Conservation (phyloP, 2,329 filamentous ascomycete genomes). For the Cladosporium colombiae region DNA sequence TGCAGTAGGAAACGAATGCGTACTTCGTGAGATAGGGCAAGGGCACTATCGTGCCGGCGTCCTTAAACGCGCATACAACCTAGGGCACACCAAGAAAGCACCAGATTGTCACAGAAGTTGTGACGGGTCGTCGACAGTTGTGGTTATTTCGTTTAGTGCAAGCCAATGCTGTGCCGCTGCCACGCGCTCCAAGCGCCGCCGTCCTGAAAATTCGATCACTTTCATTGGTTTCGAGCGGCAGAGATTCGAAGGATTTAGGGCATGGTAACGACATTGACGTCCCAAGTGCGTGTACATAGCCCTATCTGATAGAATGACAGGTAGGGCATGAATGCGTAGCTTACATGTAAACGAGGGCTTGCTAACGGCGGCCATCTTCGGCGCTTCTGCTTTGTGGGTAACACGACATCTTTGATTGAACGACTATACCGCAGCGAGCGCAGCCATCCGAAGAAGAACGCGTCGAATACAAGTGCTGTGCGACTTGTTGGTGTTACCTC, state of each 20-base stretch:
- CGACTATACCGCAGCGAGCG: not conserved
- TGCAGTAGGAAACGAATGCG: not conserved
- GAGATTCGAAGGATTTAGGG: slow-evolving; percentile 1
- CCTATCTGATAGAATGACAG: not conserved
- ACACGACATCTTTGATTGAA: not conserved
- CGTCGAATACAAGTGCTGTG: not conserved
- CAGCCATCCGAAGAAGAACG: not conserved
- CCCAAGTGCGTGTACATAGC: not conserved
- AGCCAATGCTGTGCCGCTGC: not conserved
- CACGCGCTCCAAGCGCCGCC: not conserved
- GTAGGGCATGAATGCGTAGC: not conserved
- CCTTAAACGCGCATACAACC: not conserved
- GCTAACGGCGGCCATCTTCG: not conserved
- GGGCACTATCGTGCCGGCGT: not conserved
- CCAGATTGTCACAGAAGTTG: not conserved
- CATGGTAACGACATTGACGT: not conserved
- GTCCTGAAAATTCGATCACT: not conserved
- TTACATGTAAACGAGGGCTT: not conserved
- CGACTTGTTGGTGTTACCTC: not conserved
- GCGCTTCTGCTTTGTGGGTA: not conserved
- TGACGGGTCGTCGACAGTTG: not conserved
- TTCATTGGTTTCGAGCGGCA: not conserved
- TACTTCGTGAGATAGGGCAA: not conserved
- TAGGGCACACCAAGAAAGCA: not conserved
- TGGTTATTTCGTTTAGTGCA: not conserved